A percentile compares a stretch with the other conserved stretches of the same genome.
Evolutionary conservation across 768 basidiomycete species (phyloP).

Genomic region (Boletus rufocinnamomeus): DNA sequence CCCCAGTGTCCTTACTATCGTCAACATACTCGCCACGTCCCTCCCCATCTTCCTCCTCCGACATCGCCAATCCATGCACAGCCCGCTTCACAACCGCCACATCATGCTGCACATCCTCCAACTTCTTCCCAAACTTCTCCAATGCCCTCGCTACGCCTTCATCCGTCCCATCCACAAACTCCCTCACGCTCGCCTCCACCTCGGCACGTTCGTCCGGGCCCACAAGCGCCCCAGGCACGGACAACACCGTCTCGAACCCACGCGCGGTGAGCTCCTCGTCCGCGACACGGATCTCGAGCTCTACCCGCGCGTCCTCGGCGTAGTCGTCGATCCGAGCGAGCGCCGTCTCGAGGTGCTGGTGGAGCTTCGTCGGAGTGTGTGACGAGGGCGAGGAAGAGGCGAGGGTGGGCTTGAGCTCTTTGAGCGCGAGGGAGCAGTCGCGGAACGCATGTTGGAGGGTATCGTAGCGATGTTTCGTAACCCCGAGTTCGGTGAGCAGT

Average conservation of each 20-base stretch:
- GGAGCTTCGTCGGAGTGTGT: neutral
- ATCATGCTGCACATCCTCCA: constrained; percentile 76
- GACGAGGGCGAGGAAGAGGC: constrained; percentile 8
- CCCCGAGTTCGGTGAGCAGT: constrained; percentile 49
- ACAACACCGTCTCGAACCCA: constrained; percentile 70
- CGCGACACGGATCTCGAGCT: constrained; percentile 74
- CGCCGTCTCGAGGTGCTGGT: constrained; percentile 46
- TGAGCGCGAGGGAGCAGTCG: constrained; percentile 68
- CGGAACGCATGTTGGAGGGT: constrained; percentile 61
- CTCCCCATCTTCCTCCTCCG: neutral
- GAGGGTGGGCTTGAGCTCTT: constrained; percentile 47
- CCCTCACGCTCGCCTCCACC: constrained; percentile 50
- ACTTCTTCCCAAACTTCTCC: constrained; percentile 54
- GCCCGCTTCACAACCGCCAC: constrained; percentile 66
- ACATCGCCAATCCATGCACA: constrained; percentile 44
- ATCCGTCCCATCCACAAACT: constrained; percentile 34
- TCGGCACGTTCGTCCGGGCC: constrained; percentile 33
- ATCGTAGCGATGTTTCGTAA: constrained; percentile 57
- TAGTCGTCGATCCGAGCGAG: constrained; percentile 69
- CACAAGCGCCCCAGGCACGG: constrained; percentile 50
- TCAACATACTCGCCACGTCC: too few species aligned
- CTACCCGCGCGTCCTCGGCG: constrained; percentile 78
- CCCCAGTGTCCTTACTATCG: too few species aligned
- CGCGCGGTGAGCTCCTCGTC: constrained; percentile 67
- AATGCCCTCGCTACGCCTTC: constrained; percentile 38